Evolutionary conservation across 495 filamentous ascomycete species (phyloP), one percentile per base, ranked within the genome.

Genomic region (Lasiosphaeriaceae sp.): DNA sequence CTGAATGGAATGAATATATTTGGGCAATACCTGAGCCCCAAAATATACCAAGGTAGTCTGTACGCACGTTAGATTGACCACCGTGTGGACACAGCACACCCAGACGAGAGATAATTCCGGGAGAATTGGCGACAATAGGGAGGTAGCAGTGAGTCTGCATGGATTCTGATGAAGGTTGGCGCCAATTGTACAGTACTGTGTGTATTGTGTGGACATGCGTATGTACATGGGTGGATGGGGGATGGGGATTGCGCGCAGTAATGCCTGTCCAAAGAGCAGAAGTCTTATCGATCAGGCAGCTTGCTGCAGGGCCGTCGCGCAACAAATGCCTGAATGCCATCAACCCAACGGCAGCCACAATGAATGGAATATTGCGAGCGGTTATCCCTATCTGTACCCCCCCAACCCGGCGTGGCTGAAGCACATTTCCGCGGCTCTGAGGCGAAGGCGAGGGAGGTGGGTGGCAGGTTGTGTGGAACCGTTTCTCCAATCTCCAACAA

Each of bases 361-460:
- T 9, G 26, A 31, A 31, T 9, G 9, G 26, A 31, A n/a, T n/a
- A n/a, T n/a, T n/a, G n/a, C n/a, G n/a, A n/a, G n/a, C n/a, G n/a
- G 26, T 9, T 31, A 9, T 9, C 4, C 4, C 26, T 31, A 31
- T 31, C 26, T 31, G 26, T 31, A 31, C 9, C 4, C 46, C 46
- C n/a, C 22, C 19, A 47, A 47, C 46, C 46, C 26, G 14, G 44
- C 24, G 45, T 48, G 48, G 48, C 55, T 57, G 55, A 50, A 31
- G 50, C 43, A 59, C 46, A 35, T 59, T 57, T 12, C 14, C 34
- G 57, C 57, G 51, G 52, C 57, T 59, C 52, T 34, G 43, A 24
- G 46, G 47, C 12, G 19, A 45, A 24, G 24, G 26, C 26, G 26
- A 31, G 9, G 4, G 26, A 31, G 26, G 26, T 31, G 26, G n/a